These are phyloP conservation scores for Raphanus sativus DNA, from an alignment of 345 rosid genomes.

Conservation along the genomic window DNA sequence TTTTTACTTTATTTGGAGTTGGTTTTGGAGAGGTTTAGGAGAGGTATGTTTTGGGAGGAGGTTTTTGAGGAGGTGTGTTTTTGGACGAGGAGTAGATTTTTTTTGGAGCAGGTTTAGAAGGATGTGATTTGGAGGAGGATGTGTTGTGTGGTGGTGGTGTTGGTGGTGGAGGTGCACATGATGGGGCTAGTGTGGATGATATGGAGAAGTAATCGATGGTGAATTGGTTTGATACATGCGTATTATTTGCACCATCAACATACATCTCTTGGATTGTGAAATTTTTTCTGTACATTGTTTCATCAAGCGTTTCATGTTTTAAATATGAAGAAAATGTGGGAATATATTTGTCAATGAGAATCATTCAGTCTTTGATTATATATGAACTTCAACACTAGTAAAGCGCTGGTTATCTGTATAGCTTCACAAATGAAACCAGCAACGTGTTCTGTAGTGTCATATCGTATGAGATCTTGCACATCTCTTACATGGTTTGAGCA, in stretches of 20 bases:
- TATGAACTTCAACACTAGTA: background rate
- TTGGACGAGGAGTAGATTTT: no score
- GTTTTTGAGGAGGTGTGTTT: background rate
- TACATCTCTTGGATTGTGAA: background rate
- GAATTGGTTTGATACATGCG: background rate
- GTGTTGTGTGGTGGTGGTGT: background rate
- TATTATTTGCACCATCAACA: background rate
- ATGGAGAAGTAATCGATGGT: background rate
- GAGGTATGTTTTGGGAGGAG: no score
- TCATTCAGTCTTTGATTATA: background rate
- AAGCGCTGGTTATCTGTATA: slow-evolving; percentile 56
- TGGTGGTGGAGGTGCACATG: background rate
- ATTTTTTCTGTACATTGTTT: background rate
- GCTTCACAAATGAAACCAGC: slow-evolving; percentile 92
- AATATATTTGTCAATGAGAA: background rate
- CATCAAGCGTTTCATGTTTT: background rate
- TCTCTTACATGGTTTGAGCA: slow-evolving; percentile 77
- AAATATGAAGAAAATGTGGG: background rate
- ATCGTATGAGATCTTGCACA: slow-evolving; percentile 61
- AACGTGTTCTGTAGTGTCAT: slow-evolving; percentile 77
- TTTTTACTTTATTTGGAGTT: no score
- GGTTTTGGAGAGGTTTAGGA: no score
- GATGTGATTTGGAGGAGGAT: background rate
- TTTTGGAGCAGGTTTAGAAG: background rate
- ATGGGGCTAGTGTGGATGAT: background rate